Evolutionary conservation across 1,139 yeast species (phyloP).

Genomic region (Yamadazyma diddensiae): DNA sequence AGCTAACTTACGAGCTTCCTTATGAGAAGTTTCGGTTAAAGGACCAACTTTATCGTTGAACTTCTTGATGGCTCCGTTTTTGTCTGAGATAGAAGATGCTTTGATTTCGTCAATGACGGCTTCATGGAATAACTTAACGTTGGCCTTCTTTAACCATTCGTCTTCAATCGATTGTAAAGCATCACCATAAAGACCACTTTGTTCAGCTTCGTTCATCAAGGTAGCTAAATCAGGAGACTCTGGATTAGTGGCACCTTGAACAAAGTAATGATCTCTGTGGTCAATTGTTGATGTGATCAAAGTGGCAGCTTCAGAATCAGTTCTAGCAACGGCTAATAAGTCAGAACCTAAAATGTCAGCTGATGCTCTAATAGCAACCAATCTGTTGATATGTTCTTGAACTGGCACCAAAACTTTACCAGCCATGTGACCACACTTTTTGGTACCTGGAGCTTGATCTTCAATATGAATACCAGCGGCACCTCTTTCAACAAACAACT

Average conservation of each 20-base stretch:
- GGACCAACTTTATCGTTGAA: slow-evolving; percentile 74
- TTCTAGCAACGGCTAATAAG: slow-evolving; percentile 86
- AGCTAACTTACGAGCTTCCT: slow-evolving; percentile 79
- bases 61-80: slow-evolving; percentile 60
- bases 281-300: slow-evolving; percentile 91
- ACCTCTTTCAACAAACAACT: slow-evolving; percentile 95
- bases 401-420: slow-evolving; percentile 98
- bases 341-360: slow-evolving; percentile 93
- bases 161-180: slow-evolving; percentile 71
- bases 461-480: slow-evolving; percentile 99
- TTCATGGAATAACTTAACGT: slow-evolving; percentile 84
- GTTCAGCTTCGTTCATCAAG: slow-evolving; percentile 80
- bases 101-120: slow-evolving; percentile 87
- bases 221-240: slow-evolving; percentile 70
- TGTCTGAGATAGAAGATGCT: slow-evolving; percentile 57
- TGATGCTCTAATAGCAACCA: slow-evolving; percentile 91
- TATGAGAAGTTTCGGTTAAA: slow-evolving; percentile 68
- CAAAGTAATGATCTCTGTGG: slow-evolving; percentile 89
- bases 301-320: slow-evolving; percentile 97
- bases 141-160: slow-evolving; percentile 83
- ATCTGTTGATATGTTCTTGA: slow-evolving; percentile 92
- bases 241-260: slow-evolving; percentile 89
- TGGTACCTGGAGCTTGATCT: slow-evolving; percentile 98
- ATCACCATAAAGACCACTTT: slow-evolving; percentile 67
- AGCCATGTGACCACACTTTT: slow-evolving; percentile 98